Conservation (phyloP, 495 filamentous ascomycete species). For the Mycothermus thermophilus region DNA sequence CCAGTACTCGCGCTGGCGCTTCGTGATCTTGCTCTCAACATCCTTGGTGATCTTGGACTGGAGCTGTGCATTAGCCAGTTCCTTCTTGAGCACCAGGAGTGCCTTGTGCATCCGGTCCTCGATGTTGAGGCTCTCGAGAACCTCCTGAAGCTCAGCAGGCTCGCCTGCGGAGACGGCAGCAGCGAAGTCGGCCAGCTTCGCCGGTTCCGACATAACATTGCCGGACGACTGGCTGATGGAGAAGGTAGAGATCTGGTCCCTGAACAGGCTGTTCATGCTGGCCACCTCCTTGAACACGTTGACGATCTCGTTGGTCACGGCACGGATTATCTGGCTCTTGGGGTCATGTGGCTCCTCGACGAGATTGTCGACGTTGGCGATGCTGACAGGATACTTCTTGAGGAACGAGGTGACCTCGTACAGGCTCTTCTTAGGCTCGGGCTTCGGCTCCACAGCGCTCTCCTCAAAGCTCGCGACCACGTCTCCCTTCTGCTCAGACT, state of each 20-base stretch:
- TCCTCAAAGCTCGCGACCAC: slow-evolving; percentile 98
- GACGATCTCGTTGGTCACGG: slow-evolving; percentile 91
- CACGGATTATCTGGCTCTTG: slow-evolving; percentile 71
- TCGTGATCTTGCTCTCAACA: slow-evolving; percentile 94
- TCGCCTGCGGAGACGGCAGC: slow-evolving; percentile 89
- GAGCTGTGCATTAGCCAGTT: slow-evolving; percentile 92
- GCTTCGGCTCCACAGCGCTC: slow-evolving; percentile 36
- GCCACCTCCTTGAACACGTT: slow-evolving; percentile 97
- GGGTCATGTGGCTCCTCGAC: slow-evolving; percentile 77
- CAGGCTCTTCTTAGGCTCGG: slow-evolving; percentile 34
- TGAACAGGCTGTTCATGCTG: slow-evolving; percentile 82
- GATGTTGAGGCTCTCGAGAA: slow-evolving; percentile 76
- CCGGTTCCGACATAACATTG: slow-evolving; percentile 88
- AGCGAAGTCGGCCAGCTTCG: slow-evolving; percentile 91
- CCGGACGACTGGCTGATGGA: slow-evolving; percentile 88
- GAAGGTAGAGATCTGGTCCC: slow-evolving; percentile 94
- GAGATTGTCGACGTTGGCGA: slow-evolving; percentile 91
- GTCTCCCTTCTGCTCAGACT: slow-evolving; percentile 55
- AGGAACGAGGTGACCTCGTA: slow-evolving; percentile 90
- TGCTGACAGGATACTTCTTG: slow-evolving; percentile 73
- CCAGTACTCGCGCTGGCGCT: slow-evolving; percentile 97
- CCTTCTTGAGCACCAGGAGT: slow-evolving; percentile 85
- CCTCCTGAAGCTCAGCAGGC: slow-evolving; percentile 80
- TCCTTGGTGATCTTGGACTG: slow-evolving; percentile 97
- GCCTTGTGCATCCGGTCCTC: slow-evolving; percentile 84